Evolutionary conservation across 2,329 filamentous ascomycete genomes (phyloP).

Genomic region (Talaromyces pinophilus): DNA sequence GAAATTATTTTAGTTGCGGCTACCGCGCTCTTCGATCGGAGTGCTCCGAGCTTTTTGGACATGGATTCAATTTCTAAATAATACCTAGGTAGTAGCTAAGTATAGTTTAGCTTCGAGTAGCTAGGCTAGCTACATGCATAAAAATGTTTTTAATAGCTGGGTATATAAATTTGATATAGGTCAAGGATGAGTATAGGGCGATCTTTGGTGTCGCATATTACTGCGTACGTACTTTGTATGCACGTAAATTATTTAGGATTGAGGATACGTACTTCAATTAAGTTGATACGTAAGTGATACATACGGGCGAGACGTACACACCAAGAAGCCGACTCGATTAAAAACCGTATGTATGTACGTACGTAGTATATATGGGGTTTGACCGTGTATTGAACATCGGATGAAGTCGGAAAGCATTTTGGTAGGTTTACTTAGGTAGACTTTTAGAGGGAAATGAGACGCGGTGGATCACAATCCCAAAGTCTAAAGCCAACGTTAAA

Average conservation of each 20-base stretch:
- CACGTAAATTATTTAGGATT: not conserved
- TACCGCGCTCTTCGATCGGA: slow-evolving; percentile 18
- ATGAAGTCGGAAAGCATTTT: slow-evolving; percentile 8
- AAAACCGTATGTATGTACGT: not conserved
- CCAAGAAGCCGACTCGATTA: not conserved
- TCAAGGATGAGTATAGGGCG: not conserved
- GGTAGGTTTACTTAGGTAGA: not conserved
- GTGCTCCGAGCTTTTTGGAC: slow-evolving; percentile 13
- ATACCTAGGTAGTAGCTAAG: not conserved
- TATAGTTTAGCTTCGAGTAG: slow-evolving; percentile 3
- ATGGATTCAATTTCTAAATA: not conserved
- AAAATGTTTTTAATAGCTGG: not conserved
- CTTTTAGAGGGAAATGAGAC: not conserved
- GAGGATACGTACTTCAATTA: not conserved
- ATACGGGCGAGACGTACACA: no score
- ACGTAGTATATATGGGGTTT: not conserved
- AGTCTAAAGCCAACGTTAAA: slow-evolving; percentile 7
- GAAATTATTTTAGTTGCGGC: slow-evolving; percentile 19
- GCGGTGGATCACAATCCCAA: slow-evolving; percentile 1
- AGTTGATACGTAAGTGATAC: not conserved
- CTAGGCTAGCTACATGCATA: not conserved
- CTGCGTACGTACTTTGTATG: not conserved
- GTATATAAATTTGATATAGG: not conserved
- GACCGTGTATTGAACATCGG: not conserved
- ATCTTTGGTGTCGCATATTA: not conserved